Base-by-base conservation (phyloP, 2,329 filamentous ascomycete species). In the Conoideocrella luteorostrata region DNA sequence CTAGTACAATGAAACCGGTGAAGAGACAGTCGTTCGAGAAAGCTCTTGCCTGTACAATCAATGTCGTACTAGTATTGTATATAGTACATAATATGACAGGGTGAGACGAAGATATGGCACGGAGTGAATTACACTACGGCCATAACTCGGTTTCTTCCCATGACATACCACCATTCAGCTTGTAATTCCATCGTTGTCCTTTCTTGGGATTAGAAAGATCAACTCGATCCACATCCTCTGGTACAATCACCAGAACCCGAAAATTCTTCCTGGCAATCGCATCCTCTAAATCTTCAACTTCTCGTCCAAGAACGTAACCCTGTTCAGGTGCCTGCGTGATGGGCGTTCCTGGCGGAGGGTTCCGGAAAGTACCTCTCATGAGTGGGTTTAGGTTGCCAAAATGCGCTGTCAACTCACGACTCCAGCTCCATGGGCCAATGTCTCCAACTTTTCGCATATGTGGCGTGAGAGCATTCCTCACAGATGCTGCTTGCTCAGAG, bases 311-410 rank as follows among this genome's bases (percentile, higher is more conserved):
- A 22, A 63, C 64, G 3, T 69, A 53, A 0, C 66, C 66, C 10
- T 63, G 59, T 47, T 61, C 60, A 50, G 74, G 62, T 53, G 73
- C 55, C 57, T 78, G 51, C 51, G 75, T 64, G 54, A 84, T 59
- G 39, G 80, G 73, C 48, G 71, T 69, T 0, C 86, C 86, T 0
- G 86, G 84, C 5, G 77, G 70, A 58, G 93, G 76, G 59, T 85
- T 80, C 64, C 80, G 82, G 62, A 89, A 90, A 7, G 78, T 75
- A 9, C 84, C 85, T 60, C 90, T 76, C 81, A 95, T 88, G 1
- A 72, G 69, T 6, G 91, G 91, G 52, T 78, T 84, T 54, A 93
- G 66, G 62, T 96, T 96, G 17, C 88, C 91, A 75, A 96, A 97
- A 61, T 93, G 87, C 39, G 79, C 86, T 40, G 86, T 89, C 29